Evolutionary conservation across 768 basidiomycete species (phyloP).

Genomic region (Leccinum imitatum): DNA sequence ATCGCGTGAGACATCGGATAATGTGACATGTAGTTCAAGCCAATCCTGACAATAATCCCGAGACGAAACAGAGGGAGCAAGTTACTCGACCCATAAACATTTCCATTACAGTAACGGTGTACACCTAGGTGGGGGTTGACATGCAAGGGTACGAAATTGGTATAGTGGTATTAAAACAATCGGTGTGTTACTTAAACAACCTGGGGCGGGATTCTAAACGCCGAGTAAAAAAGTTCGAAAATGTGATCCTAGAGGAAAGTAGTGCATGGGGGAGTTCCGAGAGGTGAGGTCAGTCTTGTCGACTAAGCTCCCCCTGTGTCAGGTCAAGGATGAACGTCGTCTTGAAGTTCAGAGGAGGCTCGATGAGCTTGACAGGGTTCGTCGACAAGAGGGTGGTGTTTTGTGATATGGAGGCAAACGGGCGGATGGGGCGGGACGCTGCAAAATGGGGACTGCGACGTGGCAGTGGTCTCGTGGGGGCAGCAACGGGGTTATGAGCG

Average conservation of each 20-base stretch:
- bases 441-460: constrained; percentile 58
- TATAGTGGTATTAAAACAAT: constrained; percentile 17
- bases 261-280: background rate
- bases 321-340: constrained; percentile 74
- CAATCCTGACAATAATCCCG: background rate
- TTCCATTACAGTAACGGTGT: constrained; percentile 3
- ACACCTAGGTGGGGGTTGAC: background rate
- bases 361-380: constrained; percentile 71
- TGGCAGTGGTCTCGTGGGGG: constrained; percentile 34
- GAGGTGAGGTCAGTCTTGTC: constrained; percentile 47
- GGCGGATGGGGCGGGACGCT: constrained; percentile 72
- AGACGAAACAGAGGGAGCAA: background rate
- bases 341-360: constrained; percentile 72
- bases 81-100: background rate
- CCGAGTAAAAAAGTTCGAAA: constrained; percentile 17
- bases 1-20: background rate
- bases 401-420: constrained; percentile 63
- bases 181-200: constrained; percentile 21
- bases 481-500: constrained; percentile 32
- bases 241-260: background rate
- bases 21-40: background rate
- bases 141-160: background rate
- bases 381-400: constrained; percentile 26
- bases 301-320: constrained; percentile 79
- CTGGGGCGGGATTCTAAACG: constrained; percentile 16